A percentile compares a stretch with the other conserved stretches of the same genome.
These are phyloP conservation scores for Pulicaria dysenterica DNA, from an alignment of 129 eudicot species.

Conservation along the genomic window DNA sequence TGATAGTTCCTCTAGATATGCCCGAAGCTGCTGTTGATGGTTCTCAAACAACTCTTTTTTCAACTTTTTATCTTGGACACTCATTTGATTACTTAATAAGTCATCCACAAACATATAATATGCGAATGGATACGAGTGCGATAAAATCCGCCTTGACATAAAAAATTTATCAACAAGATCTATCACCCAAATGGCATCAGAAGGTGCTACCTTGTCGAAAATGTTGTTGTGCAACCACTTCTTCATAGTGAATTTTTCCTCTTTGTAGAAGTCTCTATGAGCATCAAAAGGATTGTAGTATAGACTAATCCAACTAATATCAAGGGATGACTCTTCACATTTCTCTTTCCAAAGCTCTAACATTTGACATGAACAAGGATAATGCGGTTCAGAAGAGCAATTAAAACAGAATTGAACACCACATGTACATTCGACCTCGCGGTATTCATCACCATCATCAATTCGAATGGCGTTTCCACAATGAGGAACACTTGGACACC, in stretches of 20 bases:
- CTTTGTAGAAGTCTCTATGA: background rate
- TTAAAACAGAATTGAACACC: background rate
- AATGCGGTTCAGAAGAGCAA: background rate
- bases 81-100: background rate
- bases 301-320: background rate
- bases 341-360: background rate
- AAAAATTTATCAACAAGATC: background rate
- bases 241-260: background rate
- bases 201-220: background rate
- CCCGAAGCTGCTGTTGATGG: background rate
- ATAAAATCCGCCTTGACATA: conserved; percentile 4
- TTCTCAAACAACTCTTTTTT: background rate
- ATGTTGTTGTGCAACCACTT: background rate
- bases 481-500: conserved; percentile 6
- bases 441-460: background rate
- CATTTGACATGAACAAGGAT: conserved; percentile 8
- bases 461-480: conserved; percentile 7
- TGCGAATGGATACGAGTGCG: background rate
- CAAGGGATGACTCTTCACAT: background rate
- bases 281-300: background rate
- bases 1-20: background rate
- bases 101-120: background rate
- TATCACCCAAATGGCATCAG: background rate
- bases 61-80: background rate
- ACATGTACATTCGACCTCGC: conserved; percentile 1